A percentile compares a stretch with the other conserved stretches of the same genome.
phyloP scores from a whole-genome alignment of 257 asterid genomes.

The Salvia splendens region DNA sequence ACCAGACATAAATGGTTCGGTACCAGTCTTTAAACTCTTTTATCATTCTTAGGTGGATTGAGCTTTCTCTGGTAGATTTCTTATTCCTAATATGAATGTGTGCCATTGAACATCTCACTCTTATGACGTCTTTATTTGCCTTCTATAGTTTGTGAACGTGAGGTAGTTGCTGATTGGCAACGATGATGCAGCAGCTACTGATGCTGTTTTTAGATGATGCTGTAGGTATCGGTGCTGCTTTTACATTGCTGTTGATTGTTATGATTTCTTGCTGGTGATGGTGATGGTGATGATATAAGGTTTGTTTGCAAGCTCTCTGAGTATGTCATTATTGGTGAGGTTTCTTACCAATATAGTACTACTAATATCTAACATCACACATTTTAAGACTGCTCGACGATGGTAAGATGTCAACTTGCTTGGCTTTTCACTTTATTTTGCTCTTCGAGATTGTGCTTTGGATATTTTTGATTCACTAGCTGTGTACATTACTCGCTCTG shows the following conservation, averaged over 20 bases:
- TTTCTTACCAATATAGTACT: conserved; percentile 19
- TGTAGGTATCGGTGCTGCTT: conserved; percentile 54
- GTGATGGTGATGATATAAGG: conserved; percentile 29
- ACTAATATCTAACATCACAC: neutral
- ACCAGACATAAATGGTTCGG: conserved; percentile 33
- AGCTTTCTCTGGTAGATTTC: neutral
- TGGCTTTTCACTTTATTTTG: conserved; percentile 2
- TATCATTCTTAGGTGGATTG: conserved; percentile 24
- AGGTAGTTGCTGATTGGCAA: conserved; percentile 57
- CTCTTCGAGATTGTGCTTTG: neutral
- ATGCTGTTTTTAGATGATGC: conserved; percentile 57
- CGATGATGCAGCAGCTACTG: conserved; percentile 57
- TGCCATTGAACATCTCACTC: conserved; percentile 37
- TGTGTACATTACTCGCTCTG: conserved; percentile 14
- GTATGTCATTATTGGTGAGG: conserved; percentile 53
- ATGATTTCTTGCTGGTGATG: conserved; percentile 46
- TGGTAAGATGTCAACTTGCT: conserved; percentile 26
- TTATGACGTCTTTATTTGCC: conserved; percentile 58
- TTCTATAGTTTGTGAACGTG: conserved; percentile 69
- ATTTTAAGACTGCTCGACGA: neutral
- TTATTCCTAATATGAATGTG: conserved; percentile 16
- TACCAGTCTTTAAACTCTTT: conserved; percentile 24
- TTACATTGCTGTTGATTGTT: conserved; percentile 54
- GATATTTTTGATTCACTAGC: neutral
- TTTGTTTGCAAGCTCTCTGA: conserved; percentile 35